Evolutionary conservation across 2,329 filamentous ascomycete species (phyloP).

Genomic region (Ciborinia camelliae): DNA sequence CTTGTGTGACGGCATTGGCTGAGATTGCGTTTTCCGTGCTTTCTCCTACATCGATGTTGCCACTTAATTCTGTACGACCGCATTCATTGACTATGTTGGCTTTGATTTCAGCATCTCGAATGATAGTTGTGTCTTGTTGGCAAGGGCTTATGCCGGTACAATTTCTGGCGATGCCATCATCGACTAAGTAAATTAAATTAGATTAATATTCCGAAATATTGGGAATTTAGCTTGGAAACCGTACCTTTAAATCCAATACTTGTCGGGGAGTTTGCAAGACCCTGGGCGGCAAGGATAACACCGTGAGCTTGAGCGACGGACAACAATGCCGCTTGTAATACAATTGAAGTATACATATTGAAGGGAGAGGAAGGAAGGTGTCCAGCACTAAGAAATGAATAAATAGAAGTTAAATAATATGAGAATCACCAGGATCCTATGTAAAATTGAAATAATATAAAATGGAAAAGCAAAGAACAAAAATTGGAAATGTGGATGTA

Average conservation of each 20-base stretch:
- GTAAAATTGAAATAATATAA: conserved; percentile 3
- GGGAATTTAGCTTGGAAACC: background rate
- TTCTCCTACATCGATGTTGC: conserved; percentile 60
- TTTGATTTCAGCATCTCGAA: conserved; percentile 53
- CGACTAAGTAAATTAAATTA: conserved; percentile 40
- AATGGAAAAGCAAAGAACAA: background rate
- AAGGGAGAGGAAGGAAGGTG: conserved; percentile 10
- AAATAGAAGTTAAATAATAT: conserved; percentile 13
- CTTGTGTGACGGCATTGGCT: conserved; percentile 47
- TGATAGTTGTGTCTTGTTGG: conserved; percentile 63
- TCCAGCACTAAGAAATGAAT: conserved; percentile 19
- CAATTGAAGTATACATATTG: conserved; percentile 16
- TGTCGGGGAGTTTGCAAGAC: conserved; percentile 5
- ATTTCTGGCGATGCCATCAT: conserved; percentile 55
- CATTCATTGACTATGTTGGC: conserved; percentile 56
- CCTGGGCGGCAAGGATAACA: conserved; percentile 18
- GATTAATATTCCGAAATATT: background rate
- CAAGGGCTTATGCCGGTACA: conserved; percentile 63
- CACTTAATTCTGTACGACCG: conserved; percentile 57
- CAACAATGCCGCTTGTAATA: conserved; percentile 12
- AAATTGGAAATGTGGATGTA: conserved; percentile 1
- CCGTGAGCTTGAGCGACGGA: conserved; percentile 13
- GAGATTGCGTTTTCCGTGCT: conserved; percentile 52
- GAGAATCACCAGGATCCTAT: conserved; percentile 20
- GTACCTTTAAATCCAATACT: conserved; percentile 17